Conservation (phyloP, 2,329 filamentous ascomycete genomes). For the Bipolaris gigantea region DNA sequence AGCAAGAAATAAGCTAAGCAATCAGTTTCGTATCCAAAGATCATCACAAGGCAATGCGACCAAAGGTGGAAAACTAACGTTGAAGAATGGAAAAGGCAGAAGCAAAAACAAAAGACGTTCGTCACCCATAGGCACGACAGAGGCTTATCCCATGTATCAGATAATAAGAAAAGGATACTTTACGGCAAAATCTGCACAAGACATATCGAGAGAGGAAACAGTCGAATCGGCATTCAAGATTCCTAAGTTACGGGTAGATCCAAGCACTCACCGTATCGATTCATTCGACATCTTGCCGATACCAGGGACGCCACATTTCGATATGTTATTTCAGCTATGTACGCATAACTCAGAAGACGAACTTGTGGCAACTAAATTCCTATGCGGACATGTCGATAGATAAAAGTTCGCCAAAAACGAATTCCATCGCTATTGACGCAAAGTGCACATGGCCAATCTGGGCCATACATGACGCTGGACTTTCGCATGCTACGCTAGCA, state of each 20-base stretch:
- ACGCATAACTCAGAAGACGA: slow-evolving; percentile 3
- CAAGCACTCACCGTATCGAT: slow-evolving; percentile 22
- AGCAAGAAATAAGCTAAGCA: slow-evolving; percentile 25
- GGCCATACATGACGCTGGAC: slow-evolving; percentile 24
- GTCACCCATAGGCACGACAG: neutral
- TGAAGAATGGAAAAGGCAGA: neutral
- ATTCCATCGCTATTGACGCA: slow-evolving; percentile 27
- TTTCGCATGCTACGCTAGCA: slow-evolving; percentile 33
- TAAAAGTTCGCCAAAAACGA: slow-evolving; percentile 17
- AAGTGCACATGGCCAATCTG: slow-evolving; percentile 28
- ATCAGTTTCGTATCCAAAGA: slow-evolving; percentile 23
- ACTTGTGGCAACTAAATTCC: too few relatives aligned
- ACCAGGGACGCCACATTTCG: slow-evolving; percentile 23
- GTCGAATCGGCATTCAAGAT: neutral
- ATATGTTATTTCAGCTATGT: slow-evolving; percentile 30
- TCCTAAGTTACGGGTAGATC: slow-evolving; percentile 11
- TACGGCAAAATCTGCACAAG: too few relatives aligned
- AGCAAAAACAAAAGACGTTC: neutral
- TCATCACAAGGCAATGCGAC: neutral
- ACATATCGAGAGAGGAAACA: neutral
- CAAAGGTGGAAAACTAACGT: neutral
- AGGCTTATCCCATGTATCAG: neutral
- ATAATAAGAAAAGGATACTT: neutral
- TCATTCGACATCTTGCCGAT: slow-evolving; percentile 31
- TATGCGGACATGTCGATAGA: slow-evolving; percentile 12